Base-by-base conservation (phyloP, 2,329 filamentous ascomycete species). In the Tolypocladium nubicola region DNA sequence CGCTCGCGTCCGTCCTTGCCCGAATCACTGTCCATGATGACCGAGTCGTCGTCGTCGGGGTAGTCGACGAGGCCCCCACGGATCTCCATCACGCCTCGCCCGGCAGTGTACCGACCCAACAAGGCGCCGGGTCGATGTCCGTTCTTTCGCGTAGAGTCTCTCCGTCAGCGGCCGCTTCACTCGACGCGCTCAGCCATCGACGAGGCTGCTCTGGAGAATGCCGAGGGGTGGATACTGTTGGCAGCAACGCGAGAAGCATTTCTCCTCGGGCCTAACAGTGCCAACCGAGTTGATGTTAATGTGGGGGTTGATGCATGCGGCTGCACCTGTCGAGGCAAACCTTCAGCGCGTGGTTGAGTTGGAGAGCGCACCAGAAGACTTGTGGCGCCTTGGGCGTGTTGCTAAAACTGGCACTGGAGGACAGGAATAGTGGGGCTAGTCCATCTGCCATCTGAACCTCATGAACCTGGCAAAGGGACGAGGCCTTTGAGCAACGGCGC, bases 11-110 rank as follows among this genome's bases (percentile, higher is more conserved):
- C 41, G 39, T 58, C 58, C 45, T 61, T 65, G 23, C 58, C 45
- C 35, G 52, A 41, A 13, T 19, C 56, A 47, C 67, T 66, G 53
- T 73, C 70, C 63, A 70, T 66, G 47, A 73, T 62, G 53, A 70
- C 69, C 11, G 66, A 64, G n/a, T 72, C 69, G 52, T 73, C 68
- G 54, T 64, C 59, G 43, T 54, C 43, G 38, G 57, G 57, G 50
- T 40, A 58, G 53, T 58, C 56, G 47, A 58, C 45, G 39, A 57
- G 56, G 35, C 35, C 21, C 10, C 14, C 35, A 40, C 40, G 14
- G n/a, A 45, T n/a, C 26, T 39, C 39, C n/a, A 52, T 50, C 16
- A 33, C 19, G 19, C 14, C 40, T 41, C 47, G 30, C 30, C 35
- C 30, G 1, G 8, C 26, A 19, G 23, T 14, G 26, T 6, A 26